phyloP scores from a whole-genome alignment of 2,329 filamentous ascomycete species.

The Penicillium sp. region DNA sequence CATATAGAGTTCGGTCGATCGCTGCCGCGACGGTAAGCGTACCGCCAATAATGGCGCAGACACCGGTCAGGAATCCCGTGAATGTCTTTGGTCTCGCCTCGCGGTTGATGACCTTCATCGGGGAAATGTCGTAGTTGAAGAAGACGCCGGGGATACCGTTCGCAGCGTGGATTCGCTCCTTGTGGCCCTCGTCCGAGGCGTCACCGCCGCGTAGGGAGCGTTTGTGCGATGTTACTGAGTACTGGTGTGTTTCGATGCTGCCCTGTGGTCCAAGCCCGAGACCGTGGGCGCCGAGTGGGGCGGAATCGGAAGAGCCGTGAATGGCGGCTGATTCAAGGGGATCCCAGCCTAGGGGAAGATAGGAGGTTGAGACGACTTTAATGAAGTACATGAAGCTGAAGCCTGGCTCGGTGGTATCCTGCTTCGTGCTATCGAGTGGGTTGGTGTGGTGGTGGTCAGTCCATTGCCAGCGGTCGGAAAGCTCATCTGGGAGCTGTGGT shows the following conservation, averaged over 20 bases:
- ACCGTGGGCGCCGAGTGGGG: slow-evolving; percentile 72
- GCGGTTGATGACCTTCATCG: slow-evolving; percentile 99
- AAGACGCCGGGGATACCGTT: slow-evolving; percentile 97
- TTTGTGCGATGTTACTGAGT: slow-evolving; percentile 96
- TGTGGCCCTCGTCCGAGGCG: slow-evolving; percentile 85
- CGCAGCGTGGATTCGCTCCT: slow-evolving; percentile 85
- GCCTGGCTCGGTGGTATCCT: slow-evolving; percentile 78
- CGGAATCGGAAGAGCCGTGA: slow-evolving; percentile 47
- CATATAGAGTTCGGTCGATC: slow-evolving; percentile 87
- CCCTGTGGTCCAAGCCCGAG: slow-evolving; percentile 69
- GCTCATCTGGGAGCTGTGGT: slow-evolving; percentile 79
- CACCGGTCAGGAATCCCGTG: slow-evolving; percentile 86
- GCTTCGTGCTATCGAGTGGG: slow-evolving; percentile 80
- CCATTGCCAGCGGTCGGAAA: slow-evolving; percentile 70
- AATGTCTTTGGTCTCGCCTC: slow-evolving; percentile 90
- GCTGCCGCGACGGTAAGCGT: slow-evolving; percentile 95
- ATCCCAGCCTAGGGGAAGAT: slow-evolving; percentile 89
- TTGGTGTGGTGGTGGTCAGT: slow-evolving; percentile 85
- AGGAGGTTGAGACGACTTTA: slow-evolving; percentile 96
- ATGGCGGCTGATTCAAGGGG: slow-evolving; percentile 54
- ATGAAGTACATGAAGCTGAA: slow-evolving; percentile 99
- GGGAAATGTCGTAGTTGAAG: slow-evolving; percentile 98
- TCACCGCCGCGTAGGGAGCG: slow-evolving; percentile 82
- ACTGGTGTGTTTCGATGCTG: slow-evolving; percentile 96
- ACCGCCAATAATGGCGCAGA: slow-evolving; percentile 93